Conservation (phyloP, 176 grass and related monocot species). For the Aegilops longissima region DNA sequence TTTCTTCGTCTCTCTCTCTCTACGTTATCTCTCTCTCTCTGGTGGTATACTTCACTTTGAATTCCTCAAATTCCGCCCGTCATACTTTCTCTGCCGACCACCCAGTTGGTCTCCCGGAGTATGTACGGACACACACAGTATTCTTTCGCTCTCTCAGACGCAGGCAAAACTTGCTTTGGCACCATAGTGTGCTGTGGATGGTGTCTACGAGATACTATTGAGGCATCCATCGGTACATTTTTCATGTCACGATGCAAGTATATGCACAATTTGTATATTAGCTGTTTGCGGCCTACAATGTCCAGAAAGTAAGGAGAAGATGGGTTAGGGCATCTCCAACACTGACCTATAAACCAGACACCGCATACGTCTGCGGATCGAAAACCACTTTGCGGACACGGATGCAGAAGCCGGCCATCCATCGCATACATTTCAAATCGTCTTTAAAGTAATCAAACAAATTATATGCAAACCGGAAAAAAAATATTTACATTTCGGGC, state of each 20-base stretch:
- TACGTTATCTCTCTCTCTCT: neutral
- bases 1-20: slow-evolving; percentile 15
- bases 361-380: too few species aligned
- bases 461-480: too few species aligned
- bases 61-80: slow-evolving; percentile 39
- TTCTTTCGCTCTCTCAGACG: neutral
- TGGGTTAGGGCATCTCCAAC: too few species aligned
- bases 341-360: too few species aligned
- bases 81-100: slow-evolving; percentile 36
- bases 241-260: neutral
- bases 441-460: too few species aligned
- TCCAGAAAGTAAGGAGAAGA: too few species aligned
- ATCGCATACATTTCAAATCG: too few species aligned
- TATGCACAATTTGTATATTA: neutral
- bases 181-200: neutral
- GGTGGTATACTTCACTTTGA: slow-evolving; percentile 19
- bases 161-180: neutral
- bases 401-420: too few species aligned
- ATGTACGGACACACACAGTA: slow-evolving; percentile 21
- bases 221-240: neutral
- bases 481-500: too few species aligned
- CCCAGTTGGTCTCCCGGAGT: slow-evolving; percentile 35
- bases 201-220: too few species aligned
- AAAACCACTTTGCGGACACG: too few species aligned
- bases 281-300: too few species aligned